phyloP scores from a whole-genome alignment of 768 basidiomycete genomes.

The Favolaschia claudopus region DNA sequence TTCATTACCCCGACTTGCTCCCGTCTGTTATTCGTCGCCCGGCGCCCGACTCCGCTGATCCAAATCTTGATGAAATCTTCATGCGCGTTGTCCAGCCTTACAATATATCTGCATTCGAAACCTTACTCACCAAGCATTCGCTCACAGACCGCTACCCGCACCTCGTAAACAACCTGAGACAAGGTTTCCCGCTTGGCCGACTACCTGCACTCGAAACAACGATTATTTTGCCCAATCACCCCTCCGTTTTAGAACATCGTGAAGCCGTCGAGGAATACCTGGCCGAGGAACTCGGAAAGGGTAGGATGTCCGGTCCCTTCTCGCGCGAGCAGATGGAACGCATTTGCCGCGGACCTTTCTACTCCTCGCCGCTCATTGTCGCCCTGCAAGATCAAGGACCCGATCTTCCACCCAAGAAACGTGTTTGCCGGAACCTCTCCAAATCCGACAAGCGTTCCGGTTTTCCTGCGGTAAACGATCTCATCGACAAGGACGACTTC shows the following conservation, averaged over 20 bases:
- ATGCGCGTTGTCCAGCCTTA: conserved; percentile 40
- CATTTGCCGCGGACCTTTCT: conserved; percentile 36
- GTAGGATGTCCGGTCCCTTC: conserved; percentile 30
- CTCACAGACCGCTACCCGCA: conserved; percentile 36
- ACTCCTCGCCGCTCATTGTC: conserved; percentile 38
- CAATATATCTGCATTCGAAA: conserved; percentile 35
- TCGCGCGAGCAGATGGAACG: conserved; percentile 24
- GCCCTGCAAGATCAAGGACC: conserved; percentile 20
- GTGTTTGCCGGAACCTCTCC: conserved; percentile 31
- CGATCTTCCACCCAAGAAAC: conserved; percentile 5
- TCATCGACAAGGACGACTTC: conserved; percentile 26
- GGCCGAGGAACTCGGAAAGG: conserved; percentile 7
- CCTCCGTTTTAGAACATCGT: conserved; percentile 10
- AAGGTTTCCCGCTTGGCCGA: conserved; percentile 42
- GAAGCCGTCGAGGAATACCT: conserved; percentile 24
- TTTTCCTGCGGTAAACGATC: conserved; percentile 24
- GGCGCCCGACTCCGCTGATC: conserved; percentile 3
- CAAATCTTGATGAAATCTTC: conserved; percentile 26
- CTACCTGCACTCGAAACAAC: conserved; percentile 30
- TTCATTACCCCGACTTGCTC: conserved; percentile 23
- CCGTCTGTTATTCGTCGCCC: conserved; percentile 21
- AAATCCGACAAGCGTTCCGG: conserved; percentile 10
- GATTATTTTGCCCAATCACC: conserved; percentile 22
- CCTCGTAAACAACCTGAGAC: conserved; percentile 35
- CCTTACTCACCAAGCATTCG: conserved; percentile 27